Evolutionary conservation across 2,329 filamentous ascomycete species (phyloP).

Genomic region (Fusarium nisikadoi): DNA sequence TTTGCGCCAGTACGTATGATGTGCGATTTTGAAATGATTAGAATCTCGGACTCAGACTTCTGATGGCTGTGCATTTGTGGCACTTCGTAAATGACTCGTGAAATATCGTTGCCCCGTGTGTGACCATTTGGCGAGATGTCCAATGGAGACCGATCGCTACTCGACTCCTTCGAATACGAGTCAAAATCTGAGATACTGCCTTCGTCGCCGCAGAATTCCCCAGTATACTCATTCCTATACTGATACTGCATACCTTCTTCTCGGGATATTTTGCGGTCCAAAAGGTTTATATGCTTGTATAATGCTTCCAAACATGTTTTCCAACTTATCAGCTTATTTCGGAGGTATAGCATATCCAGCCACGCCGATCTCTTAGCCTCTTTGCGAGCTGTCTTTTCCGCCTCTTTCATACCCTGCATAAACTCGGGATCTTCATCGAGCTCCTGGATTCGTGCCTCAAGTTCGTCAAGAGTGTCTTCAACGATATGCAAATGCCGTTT

Average conservation of each 20-base stretch:
- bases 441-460: neutral
- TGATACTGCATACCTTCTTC: neutral
- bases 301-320: neutral
- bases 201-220: accelerated
- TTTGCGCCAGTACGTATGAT: neutral
- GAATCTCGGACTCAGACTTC: too few relatives aligned
- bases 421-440: neutral
- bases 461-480: neutral
- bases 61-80: too few relatives aligned
- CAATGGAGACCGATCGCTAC: neutral
- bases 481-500: neutral
- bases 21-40: neutral
- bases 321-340: slow-evolving; percentile 13
- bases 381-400: neutral
- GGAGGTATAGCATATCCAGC: slow-evolving; percentile 1
- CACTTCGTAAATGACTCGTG: too few relatives aligned
- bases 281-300: neutral
- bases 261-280: neutral
- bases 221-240: neutral
- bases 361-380: neutral
- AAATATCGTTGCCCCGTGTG: too few relatives aligned
- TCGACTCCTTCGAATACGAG: neutral
- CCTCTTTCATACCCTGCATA: neutral
- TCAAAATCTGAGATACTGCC: neutral
- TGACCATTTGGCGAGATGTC: neutral